These are phyloP conservation scores for Dichomitus squalens DNA, from an alignment of 1,284 basidiomycete genomes.

Conservation along the genomic window DNA sequence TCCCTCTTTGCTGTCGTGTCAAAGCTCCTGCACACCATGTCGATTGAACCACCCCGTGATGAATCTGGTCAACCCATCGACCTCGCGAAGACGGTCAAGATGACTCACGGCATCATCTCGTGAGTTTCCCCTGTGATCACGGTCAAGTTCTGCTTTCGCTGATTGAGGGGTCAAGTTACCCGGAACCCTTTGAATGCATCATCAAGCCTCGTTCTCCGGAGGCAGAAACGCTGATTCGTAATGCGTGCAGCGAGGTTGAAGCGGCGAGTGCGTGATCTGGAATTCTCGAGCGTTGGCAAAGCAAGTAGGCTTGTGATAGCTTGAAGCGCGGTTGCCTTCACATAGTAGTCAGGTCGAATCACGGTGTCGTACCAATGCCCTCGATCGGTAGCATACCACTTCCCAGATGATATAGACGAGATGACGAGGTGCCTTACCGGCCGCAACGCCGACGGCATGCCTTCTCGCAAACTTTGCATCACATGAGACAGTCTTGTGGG, in stretches of 20 bases:
- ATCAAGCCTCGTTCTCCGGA: slow-evolving; percentile 60
- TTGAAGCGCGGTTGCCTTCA: too few species aligned
- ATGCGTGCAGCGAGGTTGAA: not conserved
- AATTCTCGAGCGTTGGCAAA: not conserved
- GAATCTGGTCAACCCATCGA: slow-evolving; percentile 1
- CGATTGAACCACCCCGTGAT: slow-evolving; percentile 1
- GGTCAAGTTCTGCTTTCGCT: not conserved
- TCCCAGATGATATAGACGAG: too few species aligned
- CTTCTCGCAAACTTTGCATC: too few species aligned
- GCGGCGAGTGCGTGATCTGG: not conserved
- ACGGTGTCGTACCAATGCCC: too few species aligned
- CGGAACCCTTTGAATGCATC: slow-evolving; percentile 59
- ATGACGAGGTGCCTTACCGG: too few species aligned
- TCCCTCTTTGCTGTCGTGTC: slow-evolving; percentile 9
- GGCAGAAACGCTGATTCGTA: slow-evolving; percentile 48
- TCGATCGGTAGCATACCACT: too few species aligned
- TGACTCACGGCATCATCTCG: slow-evolving; percentile 1
- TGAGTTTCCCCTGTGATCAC: not conserved
- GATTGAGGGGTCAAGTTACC: slow-evolving; percentile 47
- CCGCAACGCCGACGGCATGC: too few species aligned
- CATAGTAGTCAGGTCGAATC: too few species aligned
- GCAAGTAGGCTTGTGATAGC: not conserved
- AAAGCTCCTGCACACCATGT: slow-evolving; percentile 8
- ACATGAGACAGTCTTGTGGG: too few species aligned
- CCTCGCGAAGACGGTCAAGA: not conserved